Evolutionary conservation across 2,329 filamentous ascomycete species (phyloP).

Genomic region (Penicillium occitanis): DNA sequence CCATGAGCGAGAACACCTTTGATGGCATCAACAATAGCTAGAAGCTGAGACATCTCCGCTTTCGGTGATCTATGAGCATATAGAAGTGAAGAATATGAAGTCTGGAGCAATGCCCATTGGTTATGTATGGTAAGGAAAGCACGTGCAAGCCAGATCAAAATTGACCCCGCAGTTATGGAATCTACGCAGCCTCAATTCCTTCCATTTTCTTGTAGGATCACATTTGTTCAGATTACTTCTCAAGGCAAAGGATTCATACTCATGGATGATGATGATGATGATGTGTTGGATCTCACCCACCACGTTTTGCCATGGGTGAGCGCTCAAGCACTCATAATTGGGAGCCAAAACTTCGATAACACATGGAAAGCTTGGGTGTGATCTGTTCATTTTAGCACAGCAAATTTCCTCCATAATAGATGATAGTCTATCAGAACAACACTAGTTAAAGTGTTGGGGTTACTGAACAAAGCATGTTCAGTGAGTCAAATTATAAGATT

Average conservation of each 20-base stretch:
- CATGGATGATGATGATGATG: neutral
- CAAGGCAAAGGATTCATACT: neutral
- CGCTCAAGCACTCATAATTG: neutral
- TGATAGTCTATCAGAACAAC: neutral
- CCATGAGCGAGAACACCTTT: neutral
- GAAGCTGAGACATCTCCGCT: neutral
- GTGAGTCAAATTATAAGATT: neutral
- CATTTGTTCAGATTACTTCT: too few relatives aligned
- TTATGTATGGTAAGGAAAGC: neutral
- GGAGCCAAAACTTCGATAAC: neutral
- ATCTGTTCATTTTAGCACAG: constrained; percentile 8
- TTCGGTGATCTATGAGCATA: neutral
- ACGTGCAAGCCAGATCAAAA: neutral
- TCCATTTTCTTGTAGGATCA: neutral
- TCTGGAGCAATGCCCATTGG: too few relatives aligned
- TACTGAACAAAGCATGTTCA: constrained; percentile 15
- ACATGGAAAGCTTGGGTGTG: constrained; percentile 1
- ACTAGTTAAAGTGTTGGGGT: neutral
- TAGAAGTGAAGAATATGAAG: neutral
- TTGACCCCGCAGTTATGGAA: neutral
- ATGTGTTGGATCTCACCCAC: neutral
- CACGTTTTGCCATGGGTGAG: constrained; percentile 12
- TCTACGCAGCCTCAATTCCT: neutral
- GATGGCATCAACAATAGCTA: neutral
- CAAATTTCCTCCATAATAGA: neutral